Conservation (phyloP, 768 basidiomycete species). For the Lenzites betulinus region DNA sequence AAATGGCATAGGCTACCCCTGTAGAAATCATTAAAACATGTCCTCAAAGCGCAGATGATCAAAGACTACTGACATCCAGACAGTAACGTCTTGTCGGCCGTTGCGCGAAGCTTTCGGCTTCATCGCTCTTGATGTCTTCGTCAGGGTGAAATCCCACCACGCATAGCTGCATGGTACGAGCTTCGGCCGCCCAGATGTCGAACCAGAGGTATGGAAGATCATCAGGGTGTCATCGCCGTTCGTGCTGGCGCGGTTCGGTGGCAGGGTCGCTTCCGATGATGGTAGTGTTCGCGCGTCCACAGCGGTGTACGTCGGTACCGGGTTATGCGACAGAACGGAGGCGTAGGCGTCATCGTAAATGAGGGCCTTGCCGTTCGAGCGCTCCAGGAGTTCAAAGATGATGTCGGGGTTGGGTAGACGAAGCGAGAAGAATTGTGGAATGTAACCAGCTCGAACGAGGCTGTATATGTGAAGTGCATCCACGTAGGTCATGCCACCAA, state of each 20-base stretch:
- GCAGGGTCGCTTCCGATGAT: slow-evolving; percentile 41
- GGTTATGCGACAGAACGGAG: slow-evolving; percentile 42
- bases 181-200: slow-evolving; percentile 80
- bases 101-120: slow-evolving; percentile 43
- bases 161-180: slow-evolving; percentile 70
- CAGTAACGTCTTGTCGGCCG: slow-evolving; percentile 63
- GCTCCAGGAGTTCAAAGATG: slow-evolving; percentile 67
- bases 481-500: slow-evolving; percentile 69
- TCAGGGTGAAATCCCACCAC: slow-evolving; percentile 64
- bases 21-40: slow-evolving; percentile 29
- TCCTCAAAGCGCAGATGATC: neutral
- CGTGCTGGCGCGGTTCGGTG: slow-evolving; percentile 34
- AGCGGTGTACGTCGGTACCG: slow-evolving; percentile 51
- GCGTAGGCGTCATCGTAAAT: slow-evolving; percentile 49
- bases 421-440: slow-evolving; percentile 78
- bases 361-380: slow-evolving; percentile 61
- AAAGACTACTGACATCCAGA: slow-evolving; percentile 62
- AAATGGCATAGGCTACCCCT: slow-evolving; percentile 88
- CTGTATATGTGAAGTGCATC: slow-evolving; percentile 77
- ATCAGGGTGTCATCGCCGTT: slow-evolving; percentile 51
- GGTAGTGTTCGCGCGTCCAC: slow-evolving; percentile 43
- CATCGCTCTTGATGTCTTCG: slow-evolving; percentile 55
- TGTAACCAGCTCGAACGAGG: slow-evolving; percentile 72
- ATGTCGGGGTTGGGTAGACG: slow-evolving; percentile 74
- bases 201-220: slow-evolving; percentile 81